A percentile compares a stretch with the other conserved stretches of the same genome.
These are phyloP conservation scores for Blastobotrys terrestris DNA, from an alignment of 805 yeast species.

Conservation along the genomic window DNA sequence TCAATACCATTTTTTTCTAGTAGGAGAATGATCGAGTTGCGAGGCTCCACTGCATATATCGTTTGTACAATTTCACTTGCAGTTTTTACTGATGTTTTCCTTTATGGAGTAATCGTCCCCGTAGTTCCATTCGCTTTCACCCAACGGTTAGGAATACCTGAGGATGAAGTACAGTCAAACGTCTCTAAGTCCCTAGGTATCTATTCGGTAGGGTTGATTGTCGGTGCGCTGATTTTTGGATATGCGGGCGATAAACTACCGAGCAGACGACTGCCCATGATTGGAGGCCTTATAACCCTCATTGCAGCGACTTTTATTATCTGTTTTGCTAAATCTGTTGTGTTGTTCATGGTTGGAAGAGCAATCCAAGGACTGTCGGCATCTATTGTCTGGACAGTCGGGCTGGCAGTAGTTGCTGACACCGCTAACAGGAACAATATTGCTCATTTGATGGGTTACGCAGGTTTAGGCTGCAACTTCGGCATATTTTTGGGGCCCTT, in stretches of 20 bases:
- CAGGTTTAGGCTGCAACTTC: slow-evolving; percentile 26
- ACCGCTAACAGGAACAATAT: slow-evolving; percentile 25
- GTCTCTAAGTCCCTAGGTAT: slow-evolving; percentile 27
- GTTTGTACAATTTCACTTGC: slow-evolving; percentile 28
- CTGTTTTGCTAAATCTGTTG: slow-evolving; percentile 23
- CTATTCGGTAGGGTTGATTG: slow-evolving; percentile 31
- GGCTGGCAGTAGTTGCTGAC: slow-evolving; percentile 30
- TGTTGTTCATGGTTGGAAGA: slow-evolving; percentile 27
- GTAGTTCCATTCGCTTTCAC: slow-evolving; percentile 30
- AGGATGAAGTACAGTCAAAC: slow-evolving; percentile 23
- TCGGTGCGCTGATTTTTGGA: slow-evolving; percentile 27
- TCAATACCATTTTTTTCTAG: slow-evolving; percentile 1
- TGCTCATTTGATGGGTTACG: slow-evolving; percentile 28
- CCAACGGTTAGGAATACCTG: slow-evolving; percentile 24
- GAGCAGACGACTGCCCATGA: slow-evolving; percentile 25
- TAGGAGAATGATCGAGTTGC: slow-evolving; percentile 3
- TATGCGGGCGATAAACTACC: slow-evolving; percentile 23
- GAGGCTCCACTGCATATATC: slow-evolving; percentile 22
- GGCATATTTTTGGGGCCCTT: slow-evolving; percentile 31
- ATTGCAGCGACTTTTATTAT: slow-evolving; percentile 29
- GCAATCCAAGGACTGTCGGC: slow-evolving; percentile 31
- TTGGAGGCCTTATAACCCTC: slow-evolving; percentile 26
- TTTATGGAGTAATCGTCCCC: slow-evolving; percentile 30
- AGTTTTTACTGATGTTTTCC: slow-evolving; percentile 29
- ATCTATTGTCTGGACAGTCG: slow-evolving; percentile 32